Conservation (phyloP, 805 yeast species). For the Lachancea cidri region DNA sequence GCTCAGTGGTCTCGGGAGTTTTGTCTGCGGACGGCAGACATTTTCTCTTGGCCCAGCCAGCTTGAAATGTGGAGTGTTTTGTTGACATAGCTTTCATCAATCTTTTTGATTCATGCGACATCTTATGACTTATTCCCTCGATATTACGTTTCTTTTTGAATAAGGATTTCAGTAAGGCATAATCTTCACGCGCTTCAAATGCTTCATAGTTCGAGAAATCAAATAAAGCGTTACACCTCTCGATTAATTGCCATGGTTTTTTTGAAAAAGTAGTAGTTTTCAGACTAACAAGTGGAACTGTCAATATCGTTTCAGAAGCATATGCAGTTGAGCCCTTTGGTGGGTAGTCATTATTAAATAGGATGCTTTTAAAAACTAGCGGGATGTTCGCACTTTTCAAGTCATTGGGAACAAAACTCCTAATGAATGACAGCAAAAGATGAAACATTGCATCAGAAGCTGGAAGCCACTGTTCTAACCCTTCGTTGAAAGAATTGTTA, state of each 20-base stretch:
- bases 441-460: conserved; percentile 87
- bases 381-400: conserved; percentile 51
- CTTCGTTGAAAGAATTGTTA: conserved; percentile 52
- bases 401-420: conserved; percentile 71
- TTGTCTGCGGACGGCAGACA: conserved; percentile 20
- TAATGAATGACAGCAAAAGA: conserved; percentile 64
- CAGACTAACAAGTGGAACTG: conserved; percentile 59
- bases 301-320: conserved; percentile 39
- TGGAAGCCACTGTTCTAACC: conserved; percentile 69
- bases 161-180: conserved; percentile 63
- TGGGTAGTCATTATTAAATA: conserved; percentile 70
- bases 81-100: conserved; percentile 39
- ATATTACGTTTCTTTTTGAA: conserved; percentile 53
- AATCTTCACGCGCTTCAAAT: conserved; percentile 74
- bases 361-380: conserved; percentile 55
- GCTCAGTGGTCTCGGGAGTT: conserved; percentile 26
- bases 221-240: conserved; percentile 52
- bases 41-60: conserved; percentile 38
- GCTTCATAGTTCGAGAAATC: conserved; percentile 64
- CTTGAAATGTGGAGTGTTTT: conserved; percentile 35
- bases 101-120: conserved; percentile 71
- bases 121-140: conserved; percentile 51
- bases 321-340: conserved; percentile 46
- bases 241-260: conserved; percentile 54
- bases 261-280: conserved; percentile 42